Base-by-base conservation (phyloP, 2,329 filamentous ascomycete species). In the Sporothrix pallida region DNA sequence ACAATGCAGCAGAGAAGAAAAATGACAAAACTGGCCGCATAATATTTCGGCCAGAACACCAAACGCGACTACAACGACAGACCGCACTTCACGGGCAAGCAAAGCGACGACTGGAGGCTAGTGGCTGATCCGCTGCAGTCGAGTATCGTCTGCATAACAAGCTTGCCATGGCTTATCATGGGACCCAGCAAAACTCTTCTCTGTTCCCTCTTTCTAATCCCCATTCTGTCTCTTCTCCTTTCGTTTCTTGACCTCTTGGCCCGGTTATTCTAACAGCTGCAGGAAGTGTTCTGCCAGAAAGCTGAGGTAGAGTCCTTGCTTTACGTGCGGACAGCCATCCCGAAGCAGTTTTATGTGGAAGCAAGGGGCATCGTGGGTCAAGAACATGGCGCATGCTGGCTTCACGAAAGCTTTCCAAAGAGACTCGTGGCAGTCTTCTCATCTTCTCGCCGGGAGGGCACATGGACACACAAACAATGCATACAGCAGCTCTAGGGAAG, bases 81-180 rank as follows among this genome's bases (percentile, higher is more conserved):
- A 15, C n/a, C n/a, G 42, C 44, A 68, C 13, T 52, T 5, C 13
- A 26, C 63, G 26, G 44, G 44, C 63, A 68, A 68, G n/a, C 37
- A 71, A 37, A 60, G 37, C 69, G 20, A 20, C 50, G 46, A 50
- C n/a, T 52, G 17, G 9, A 62, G 42, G 26, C 70, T 48, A 63
- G 56, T 50, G 70, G 70, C 20, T 63, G 56, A 60, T 63, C 54
- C 56, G 23, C 56, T 71, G 70, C 56, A 50, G 54, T 52, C 44
- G 56, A 62, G 31, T 63, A 63, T 42, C 70, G 26, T 71, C 20
- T 63, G 54, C 56, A 71, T 71, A 50, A 37, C 42, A 71, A 42
- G 56, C 23, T 44, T 62, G 70, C 20, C 56, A n/a, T 62, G 44
- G 70, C 56, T 60, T 71, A 71, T 71, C 56, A 71, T 56, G 70